Conservation (phyloP, 2,329 filamentous ascomycete species). For the Ceratocystis variospora region DNA sequence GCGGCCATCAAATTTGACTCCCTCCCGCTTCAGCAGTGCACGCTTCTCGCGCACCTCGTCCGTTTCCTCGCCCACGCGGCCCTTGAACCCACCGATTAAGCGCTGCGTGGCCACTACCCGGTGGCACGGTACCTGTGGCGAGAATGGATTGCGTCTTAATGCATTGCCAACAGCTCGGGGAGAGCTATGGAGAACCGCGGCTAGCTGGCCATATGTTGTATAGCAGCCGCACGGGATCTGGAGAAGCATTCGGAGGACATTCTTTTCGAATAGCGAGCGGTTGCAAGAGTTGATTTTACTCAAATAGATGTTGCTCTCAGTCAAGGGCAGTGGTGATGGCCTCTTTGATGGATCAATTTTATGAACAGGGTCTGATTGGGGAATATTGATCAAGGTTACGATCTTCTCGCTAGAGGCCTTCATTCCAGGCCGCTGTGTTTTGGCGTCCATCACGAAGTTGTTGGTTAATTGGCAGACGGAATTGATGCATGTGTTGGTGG, state of each 20-base stretch:
- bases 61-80: constrained; percentile 46
- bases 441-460: not conserved
- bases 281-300: constrained; percentile 32
- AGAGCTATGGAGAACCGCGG: constrained; percentile 53
- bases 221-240: constrained; percentile 64
- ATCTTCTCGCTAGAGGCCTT: not conserved
- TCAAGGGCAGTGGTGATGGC: not conserved
- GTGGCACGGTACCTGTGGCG: constrained; percentile 69
- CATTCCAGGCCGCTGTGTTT: not conserved
- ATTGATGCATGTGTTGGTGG: not conserved
- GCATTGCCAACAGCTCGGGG: constrained; percentile 68
- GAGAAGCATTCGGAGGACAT: constrained; percentile 57
- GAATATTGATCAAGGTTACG: not conserved
- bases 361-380: not conserved
- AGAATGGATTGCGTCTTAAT: constrained; percentile 66
- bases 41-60: constrained; percentile 51
- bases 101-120: constrained; percentile 52
- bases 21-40: constrained; percentile 46
- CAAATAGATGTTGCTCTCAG: constrained; percentile 31
- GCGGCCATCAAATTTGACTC: constrained; percentile 46
- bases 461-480: not conserved
- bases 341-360: not conserved
- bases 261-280: constrained; percentile 44
- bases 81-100: constrained; percentile 53
- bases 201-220: constrained; percentile 64